Evolutionary conservation across 1,139 yeast species (phyloP).

Genomic region (Candida sanyaensis): DNA sequence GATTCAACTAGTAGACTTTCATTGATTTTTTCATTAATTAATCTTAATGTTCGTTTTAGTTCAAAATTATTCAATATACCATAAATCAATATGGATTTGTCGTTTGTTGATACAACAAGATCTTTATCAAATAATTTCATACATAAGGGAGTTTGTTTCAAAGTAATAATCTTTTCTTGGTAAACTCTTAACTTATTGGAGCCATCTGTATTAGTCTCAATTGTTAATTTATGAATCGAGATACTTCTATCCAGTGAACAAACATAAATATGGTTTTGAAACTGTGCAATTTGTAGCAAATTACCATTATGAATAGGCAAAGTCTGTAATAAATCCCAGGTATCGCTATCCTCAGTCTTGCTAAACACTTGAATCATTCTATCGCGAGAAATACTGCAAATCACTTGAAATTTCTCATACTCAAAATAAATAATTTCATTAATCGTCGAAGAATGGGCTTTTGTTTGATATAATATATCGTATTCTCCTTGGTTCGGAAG

Average conservation of each 20-base stretch:
- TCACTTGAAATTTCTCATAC: slow-evolving; percentile 22
- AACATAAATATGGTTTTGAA: slow-evolving; percentile 40
- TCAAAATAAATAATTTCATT: slow-evolving; percentile 43
- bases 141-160: slow-evolving; percentile 50
- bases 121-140: slow-evolving; percentile 35
- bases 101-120: slow-evolving; percentile 54
- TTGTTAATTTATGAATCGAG: slow-evolving; percentile 47
- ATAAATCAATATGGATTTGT: slow-evolving; percentile 47
- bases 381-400: slow-evolving; percentile 57
- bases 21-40: slow-evolving; percentile 31
- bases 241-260: slow-evolving; percentile 63
- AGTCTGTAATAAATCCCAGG: slow-evolving; percentile 59
- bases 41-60: slow-evolving; percentile 38
- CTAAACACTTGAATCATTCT: slow-evolving; percentile 59
- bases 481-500: slow-evolving; percentile 11
- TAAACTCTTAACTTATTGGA: slow-evolving; percentile 16
- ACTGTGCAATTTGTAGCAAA: slow-evolving; percentile 36
- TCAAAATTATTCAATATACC: slow-evolving; percentile 36
- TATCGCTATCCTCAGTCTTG: slow-evolving; percentile 11
- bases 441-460: slow-evolving; percentile 53
- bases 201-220: slow-evolving; percentile 8
- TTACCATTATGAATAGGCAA: slow-evolving; percentile 60
- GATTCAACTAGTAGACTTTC: slow-evolving; percentile 48
- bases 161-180: slow-evolving; percentile 49
- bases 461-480: slow-evolving; percentile 21